Base-by-base conservation (phyloP, 495 filamentous ascomycete genomes). In the Articulospora tetracladia region DNA sequence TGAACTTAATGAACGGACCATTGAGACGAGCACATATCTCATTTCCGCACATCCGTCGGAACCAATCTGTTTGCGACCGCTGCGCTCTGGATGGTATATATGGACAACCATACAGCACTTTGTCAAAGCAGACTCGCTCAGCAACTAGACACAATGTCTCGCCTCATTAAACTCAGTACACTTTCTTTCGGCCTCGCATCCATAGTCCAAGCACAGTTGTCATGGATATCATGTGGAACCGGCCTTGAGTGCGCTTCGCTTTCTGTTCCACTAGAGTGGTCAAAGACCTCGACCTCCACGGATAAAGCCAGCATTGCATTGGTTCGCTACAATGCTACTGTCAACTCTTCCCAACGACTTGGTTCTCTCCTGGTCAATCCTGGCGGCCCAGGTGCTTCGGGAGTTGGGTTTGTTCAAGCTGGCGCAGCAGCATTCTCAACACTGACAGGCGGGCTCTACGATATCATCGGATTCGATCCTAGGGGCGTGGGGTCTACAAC, bases 391-490 rank as follows among this genome's bases (percentile, higher is more conserved):
- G 47, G 47, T n/a, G 47, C 47, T 24, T 50, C 47, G 11, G 47
- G 47, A 12, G 25, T 25, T 3, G 4, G 4, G 2, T 50, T 50
- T n/a, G 47, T 50, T 27, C 47, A 50, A n/a, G 47, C 47, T 8
- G 20, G 47, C 17, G 47, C 47, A 24, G 47, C 47, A 3, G 19
- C 47, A n/a, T 13, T 50, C 4, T 50, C 47, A 2, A 7, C 23
- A 12, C 25, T 50, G 4, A 8, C 47, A 7, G 47, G 47, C 3
- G 47, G 71, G 20, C 62, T 65, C 53, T 76, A 73, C 51, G 77
- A 81, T 54, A 74, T 83, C 36, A 64, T 83, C 23, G 75, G 78
- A n/a, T 83, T 77, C 68, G 81, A 84, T 60, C 81, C 80, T 6
- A 72, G 81, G 2, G 81, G 80, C 6, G 73, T 83, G 32, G 80